Percentiles rank a stretch among this genome's conserved stretches.
Evolutionary conservation across 2,329 filamentous ascomycete species (phyloP).

Genomic region (Xylaria sp.): DNA sequence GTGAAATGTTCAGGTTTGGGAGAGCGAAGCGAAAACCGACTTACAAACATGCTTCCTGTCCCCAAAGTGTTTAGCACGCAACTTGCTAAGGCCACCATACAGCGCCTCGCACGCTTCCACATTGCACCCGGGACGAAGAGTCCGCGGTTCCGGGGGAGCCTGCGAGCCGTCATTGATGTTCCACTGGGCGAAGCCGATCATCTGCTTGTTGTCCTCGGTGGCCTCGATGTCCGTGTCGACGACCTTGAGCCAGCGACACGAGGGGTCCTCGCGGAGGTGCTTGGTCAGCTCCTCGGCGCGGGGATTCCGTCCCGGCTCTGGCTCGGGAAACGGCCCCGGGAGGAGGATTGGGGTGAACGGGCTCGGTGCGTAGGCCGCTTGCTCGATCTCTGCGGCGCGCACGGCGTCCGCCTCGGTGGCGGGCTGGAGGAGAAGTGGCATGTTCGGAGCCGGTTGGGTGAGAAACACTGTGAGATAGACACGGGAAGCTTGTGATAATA

Average conservation of each 20-base stretch:
- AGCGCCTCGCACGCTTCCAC: constrained; percentile 41
- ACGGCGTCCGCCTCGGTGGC: constrained; percentile 45
- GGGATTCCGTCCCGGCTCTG: constrained; percentile 29
- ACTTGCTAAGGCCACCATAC: constrained; percentile 35
- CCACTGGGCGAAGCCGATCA: constrained; percentile 44
- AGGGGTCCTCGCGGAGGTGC: constrained; percentile 32
- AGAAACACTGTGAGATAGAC: background rate
- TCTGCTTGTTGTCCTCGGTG: constrained; percentile 31
- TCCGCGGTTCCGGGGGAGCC: constrained; percentile 22
- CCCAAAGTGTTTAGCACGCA: constrained; percentile 31
- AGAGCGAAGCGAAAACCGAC: constrained; percentile 14
- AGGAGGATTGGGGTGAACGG: constrained; percentile 43
- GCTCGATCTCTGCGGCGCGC: constrained; percentile 46
- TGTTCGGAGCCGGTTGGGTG: constrained; percentile 27
- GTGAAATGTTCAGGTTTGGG: no score
- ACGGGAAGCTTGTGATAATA: no score
- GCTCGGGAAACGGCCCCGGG: constrained; percentile 40
- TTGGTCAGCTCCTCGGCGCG: constrained; percentile 34
- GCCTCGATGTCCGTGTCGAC: constrained; percentile 41
- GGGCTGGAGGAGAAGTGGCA: constrained; percentile 47
- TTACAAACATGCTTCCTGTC: constrained; percentile 39
- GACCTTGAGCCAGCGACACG: constrained; percentile 41
- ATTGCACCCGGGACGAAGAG: constrained; percentile 38
- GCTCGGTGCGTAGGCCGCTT: constrained; percentile 44
- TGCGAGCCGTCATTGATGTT: constrained; percentile 33